phyloP scores from a whole-genome alignment of 1,284 basidiomycete species.

The Irpex rosettiformis region DNA sequence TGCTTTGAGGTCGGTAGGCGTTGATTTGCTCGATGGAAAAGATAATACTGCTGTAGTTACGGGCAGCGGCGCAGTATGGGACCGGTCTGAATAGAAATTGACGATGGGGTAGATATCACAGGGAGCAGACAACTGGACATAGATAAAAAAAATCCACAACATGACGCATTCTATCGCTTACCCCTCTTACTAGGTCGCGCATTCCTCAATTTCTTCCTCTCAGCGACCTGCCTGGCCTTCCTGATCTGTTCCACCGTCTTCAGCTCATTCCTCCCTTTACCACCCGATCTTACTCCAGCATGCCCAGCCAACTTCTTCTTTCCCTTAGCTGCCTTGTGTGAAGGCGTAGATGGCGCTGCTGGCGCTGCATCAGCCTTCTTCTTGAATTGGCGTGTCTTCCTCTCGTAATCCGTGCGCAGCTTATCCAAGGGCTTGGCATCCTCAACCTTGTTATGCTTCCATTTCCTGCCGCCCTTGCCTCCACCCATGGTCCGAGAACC shows the following conservation, averaged over 20 bases:
- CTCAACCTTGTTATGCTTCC: slow-evolving; percentile 61
- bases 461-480: slow-evolving; percentile 48
- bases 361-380: slow-evolving; percentile 41
- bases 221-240: slow-evolving; percentile 60
- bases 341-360: slow-evolving; percentile 19
- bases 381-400: slow-evolving; percentile 59
- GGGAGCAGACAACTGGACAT: slow-evolving; percentile 9
- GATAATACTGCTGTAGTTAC: slow-evolving; percentile 43
- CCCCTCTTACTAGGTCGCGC: slow-evolving; percentile 61
- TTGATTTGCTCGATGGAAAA: slow-evolving; percentile 62
- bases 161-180: slow-evolving; percentile 38
- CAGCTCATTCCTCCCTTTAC: slow-evolving; percentile 72
- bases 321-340: slow-evolving; percentile 21
- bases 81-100: slow-evolving; percentile 38
- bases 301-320: slow-evolving; percentile 37
- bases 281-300: slow-evolving; percentile 55
- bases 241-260: slow-evolving; percentile 84
- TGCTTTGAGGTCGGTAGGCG: slow-evolving; percentile 70
- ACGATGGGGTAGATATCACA: neutral
- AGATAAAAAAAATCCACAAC: neutral
- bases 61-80: slow-evolving; percentile 74
- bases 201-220: slow-evolving; percentile 71
- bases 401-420: slow-evolving; percentile 63
- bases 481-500: slow-evolving; percentile 28
- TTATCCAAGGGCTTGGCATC: slow-evolving; percentile 74